These are phyloP conservation scores for Cytospora mali DNA, from an alignment of 2,329 filamentous ascomycete species.

Conservation along the genomic window DNA sequence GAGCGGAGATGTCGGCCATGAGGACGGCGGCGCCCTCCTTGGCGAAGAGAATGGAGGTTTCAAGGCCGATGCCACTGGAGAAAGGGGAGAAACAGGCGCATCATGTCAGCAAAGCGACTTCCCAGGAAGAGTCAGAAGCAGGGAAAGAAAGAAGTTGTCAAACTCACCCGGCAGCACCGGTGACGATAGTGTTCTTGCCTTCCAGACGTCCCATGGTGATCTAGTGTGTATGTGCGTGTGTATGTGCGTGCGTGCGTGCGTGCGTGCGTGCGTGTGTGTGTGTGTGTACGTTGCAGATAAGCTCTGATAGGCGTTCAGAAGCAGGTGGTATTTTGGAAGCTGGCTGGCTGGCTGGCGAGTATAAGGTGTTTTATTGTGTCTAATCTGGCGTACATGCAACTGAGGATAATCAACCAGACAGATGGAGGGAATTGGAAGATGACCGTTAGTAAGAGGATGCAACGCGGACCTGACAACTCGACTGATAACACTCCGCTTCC, in stretches of 20 bases:
- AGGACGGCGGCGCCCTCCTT: constrained; percentile 85
- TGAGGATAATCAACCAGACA: background rate
- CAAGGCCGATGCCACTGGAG: constrained; percentile 83
- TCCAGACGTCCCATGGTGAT: constrained; percentile 48
- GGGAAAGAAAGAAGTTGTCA: too few species aligned
- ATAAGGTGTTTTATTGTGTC: too few species aligned
- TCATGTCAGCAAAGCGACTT: background rate
- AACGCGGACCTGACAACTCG: too few species aligned
- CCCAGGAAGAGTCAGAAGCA: background rate
- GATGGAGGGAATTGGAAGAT: background rate
- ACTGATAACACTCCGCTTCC: background rate
- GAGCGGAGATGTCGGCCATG: constrained; percentile 81
- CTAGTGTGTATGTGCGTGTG: background rate
- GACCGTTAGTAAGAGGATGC: background rate
- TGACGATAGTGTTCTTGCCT: constrained; percentile 72
- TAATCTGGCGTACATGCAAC: too few species aligned
- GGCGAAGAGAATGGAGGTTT: constrained; percentile 87
- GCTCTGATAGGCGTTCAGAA: background rate
- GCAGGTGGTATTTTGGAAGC: background rate
- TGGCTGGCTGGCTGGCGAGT: too few species aligned
- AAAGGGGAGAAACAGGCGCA: background rate
- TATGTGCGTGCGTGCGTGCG: background rate
- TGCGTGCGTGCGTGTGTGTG: background rate
- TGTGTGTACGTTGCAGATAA: background rate
- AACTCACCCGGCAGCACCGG: constrained; percentile 82